phyloP scores from a whole-genome alignment of 2,329 filamentous ascomycete genomes.

The Penicillium sp. region DNA sequence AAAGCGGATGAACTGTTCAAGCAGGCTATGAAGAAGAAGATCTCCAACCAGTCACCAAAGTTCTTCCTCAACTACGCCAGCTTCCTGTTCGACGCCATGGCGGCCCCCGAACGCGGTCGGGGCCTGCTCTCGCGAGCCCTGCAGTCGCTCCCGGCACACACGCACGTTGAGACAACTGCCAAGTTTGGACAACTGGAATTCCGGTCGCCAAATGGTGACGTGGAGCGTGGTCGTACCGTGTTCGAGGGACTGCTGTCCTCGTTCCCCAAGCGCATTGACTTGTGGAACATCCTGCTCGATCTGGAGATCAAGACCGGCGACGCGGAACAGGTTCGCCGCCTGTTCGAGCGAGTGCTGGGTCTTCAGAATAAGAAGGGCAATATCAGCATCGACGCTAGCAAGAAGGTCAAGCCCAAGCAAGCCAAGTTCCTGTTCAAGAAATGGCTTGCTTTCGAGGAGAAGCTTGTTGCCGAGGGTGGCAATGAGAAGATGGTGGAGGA shows the following conservation, averaged over 20 bases:
- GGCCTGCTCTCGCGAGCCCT: conserved; percentile 76
- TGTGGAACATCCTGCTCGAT: conserved; percentile 90
- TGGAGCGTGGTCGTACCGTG: conserved; percentile 88
- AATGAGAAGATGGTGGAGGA: conserved; percentile 65
- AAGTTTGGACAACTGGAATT: conserved; percentile 93
- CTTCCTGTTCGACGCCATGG: conserved; percentile 74
- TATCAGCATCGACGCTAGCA: conserved; percentile 41
- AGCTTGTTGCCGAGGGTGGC: conserved; percentile 50
- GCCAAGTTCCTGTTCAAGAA: conserved; percentile 85
- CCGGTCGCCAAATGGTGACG: conserved; percentile 71
- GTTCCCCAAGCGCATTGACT: conserved; percentile 82
- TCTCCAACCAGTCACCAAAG: conserved; percentile 64
- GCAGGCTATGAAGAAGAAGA: conserved; percentile 83
- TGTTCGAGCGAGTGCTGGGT: conserved; percentile 72
- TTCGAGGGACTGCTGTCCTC: conserved; percentile 82
- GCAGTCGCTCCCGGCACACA: conserved; percentile 68
- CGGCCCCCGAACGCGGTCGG: conserved; percentile 68
- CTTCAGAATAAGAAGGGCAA: conserved; percentile 42
- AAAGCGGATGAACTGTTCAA: conserved; percentile 88
- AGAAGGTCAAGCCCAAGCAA: conserved; percentile 71
- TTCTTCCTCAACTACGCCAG: conserved; percentile 94
- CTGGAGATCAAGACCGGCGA: conserved; percentile 65
- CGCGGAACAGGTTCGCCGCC: conserved; percentile 62
- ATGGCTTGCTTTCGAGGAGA: conserved; percentile 86
- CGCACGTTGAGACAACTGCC: conserved; percentile 70